phyloP scores from a whole-genome alignment of 2,329 filamentous ascomycete genomes.

The Nannizziopsis barbatae region DNA sequence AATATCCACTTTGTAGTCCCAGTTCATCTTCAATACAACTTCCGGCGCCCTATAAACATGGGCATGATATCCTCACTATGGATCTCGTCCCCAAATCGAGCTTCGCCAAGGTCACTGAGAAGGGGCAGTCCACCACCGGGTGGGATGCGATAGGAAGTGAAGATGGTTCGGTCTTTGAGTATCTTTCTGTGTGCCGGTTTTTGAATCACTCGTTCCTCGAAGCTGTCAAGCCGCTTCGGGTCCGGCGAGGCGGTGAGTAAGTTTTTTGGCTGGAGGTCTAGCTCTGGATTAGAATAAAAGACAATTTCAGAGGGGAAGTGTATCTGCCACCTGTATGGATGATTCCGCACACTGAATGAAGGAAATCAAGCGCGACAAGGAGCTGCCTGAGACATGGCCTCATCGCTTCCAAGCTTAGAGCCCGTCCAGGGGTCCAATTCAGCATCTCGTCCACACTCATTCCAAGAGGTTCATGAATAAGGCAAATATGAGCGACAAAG shows the following conservation, averaged over 20 bases:
- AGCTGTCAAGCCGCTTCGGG: background rate
- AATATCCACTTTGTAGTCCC: no score
- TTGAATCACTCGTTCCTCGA: background rate
- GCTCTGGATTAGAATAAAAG: no score
- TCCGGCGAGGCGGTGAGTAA: conserved; percentile 6
- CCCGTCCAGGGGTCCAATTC: conserved; percentile 4
- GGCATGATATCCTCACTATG: conserved; percentile 17
- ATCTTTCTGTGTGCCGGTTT: conserved; percentile 11
- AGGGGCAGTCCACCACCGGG: conserved; percentile 7
- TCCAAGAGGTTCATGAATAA: conserved; percentile 12
- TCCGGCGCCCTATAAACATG: conserved; percentile 2
- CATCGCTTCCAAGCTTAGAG: conserved; percentile 6
- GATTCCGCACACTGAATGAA: conserved; percentile 2
- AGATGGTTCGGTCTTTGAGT: conserved; percentile 13
- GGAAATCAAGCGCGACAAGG: conserved; percentile 4
- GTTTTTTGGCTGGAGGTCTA: conserved; percentile 12
- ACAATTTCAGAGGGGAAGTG: background rate
- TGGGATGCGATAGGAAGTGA: background rate
- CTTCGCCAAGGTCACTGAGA: conserved; percentile 13
- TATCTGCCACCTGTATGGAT: conserved; percentile 4
- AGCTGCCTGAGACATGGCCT: conserved; percentile 9
- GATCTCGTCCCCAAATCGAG: background rate
- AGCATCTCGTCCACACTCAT: conserved; percentile 11
- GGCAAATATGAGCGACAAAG: conserved; percentile 8
- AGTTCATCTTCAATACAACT: no score